Conservation (phyloP, 1,284 basidiomycete genomes). For the Phylloboletellus chloephorus region DNA sequence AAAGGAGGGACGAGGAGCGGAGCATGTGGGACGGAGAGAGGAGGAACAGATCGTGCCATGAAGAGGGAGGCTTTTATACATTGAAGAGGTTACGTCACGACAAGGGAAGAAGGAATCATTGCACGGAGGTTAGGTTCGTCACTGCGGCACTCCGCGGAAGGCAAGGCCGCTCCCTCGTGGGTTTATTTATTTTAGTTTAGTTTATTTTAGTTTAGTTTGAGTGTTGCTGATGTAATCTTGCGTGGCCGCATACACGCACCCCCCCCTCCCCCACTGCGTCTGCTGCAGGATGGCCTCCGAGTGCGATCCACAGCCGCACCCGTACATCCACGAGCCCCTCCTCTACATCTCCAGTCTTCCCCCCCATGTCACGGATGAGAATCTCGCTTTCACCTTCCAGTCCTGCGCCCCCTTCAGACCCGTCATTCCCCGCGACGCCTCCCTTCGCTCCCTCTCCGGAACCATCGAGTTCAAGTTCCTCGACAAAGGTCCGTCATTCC, state of each 20-base stretch:
- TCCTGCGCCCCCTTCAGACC: constrained; percentile 74
- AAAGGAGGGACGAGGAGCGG: constrained; percentile 30
- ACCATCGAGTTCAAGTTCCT: constrained; percentile 75
- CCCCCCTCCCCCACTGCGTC: constrained; percentile 23
- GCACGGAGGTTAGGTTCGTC: no score
- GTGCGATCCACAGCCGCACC: constrained; percentile 47
- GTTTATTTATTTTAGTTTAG: no score
- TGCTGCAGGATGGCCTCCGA: constrained; percentile 35
- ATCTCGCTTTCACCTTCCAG: constrained; percentile 64
- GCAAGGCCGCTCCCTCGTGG: no score
- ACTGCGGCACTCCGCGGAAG: no score
- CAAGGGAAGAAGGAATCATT: no score
- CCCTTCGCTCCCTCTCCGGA: constrained; percentile 49
- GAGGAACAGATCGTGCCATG: constrained; percentile 24
- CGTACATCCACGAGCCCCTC: constrained; percentile 74
- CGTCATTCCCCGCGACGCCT: constrained; percentile 58
- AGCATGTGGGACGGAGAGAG: constrained; percentile 9
- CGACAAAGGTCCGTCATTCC: constrained; percentile 57
- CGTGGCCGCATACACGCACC: no score
- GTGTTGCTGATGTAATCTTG: no score
- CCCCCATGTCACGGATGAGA: constrained; percentile 64
- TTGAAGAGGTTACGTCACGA: no score
- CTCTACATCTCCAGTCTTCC: constrained; percentile 73
- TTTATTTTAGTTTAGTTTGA: not conserved
- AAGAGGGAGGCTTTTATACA: constrained; percentile 33